Evolutionary conservation across 75 land plant species (phyloP), one percentile per base, ranked within the genome.

Genomic region (Picea sitchensis): DNA sequence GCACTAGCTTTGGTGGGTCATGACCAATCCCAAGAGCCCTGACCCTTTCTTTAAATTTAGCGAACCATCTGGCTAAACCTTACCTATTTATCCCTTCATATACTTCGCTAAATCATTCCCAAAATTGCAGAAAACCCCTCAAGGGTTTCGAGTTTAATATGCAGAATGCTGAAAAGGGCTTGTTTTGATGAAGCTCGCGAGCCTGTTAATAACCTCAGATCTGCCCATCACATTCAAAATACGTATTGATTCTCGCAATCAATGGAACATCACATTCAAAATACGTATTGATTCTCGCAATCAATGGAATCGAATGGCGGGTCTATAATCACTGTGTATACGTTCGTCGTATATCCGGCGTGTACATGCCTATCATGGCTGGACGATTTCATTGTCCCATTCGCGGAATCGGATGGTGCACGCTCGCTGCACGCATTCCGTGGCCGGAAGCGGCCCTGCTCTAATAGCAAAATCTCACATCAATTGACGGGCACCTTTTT

Each of bases 191-290:
- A 67, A 38, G 71, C 71, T 67, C 71, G 31, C 15, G 36, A 32
- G 44, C 44, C 71, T 36, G 71, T 36, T 36, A 67, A 15, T 36
- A 67, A 51, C 56, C 56, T 67, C 71, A 36, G 71, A 67, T 67
- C 71, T 67, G 71, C 36, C 71, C n/a, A 67, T 67, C 36, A 32
- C 71, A 32, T 36, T 67, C 34, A 32, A 67, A 15, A 67, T 67
- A 67, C 71, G 7, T 38, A 15, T 38, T 15, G 14, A 36, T 36
- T 67, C 34, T 36, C 41, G 34, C 32, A 64, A 64, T 13, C 15
- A 30, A 64, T 61, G 23, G 23, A 61, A 61, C n/a, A 67, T 67
- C 36, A 32, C 71, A 32, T 36, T 67, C 34, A 32, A 67, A 15
- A 67, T 67, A 67, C 71, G 7, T 38, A 15, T 38, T 15, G 14